Evolutionary conservation across 192 early-diverging fungal genomes (phyloP).

Genomic region (Podochytrium sp.): DNA sequence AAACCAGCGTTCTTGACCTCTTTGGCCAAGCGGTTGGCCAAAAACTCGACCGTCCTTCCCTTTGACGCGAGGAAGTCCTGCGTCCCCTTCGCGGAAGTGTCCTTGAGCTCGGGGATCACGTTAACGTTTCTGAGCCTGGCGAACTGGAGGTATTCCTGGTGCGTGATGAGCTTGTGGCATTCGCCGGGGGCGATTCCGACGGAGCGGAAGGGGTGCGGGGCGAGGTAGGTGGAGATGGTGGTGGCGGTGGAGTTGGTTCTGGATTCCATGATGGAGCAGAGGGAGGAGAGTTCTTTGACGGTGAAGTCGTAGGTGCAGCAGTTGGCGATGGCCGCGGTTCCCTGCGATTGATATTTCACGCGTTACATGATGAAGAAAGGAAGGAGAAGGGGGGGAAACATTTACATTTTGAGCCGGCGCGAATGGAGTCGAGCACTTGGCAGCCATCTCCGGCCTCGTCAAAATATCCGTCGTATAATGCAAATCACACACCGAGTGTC

Average conservation of each 20-base stretch:
- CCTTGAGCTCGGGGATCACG: conserved; percentile 29
- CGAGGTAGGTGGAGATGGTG: background rate
- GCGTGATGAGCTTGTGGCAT: conserved; percentile 17
- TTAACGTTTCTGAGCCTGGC: conserved; percentile 9
- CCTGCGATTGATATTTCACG: too few relatives aligned
- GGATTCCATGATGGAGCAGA: conserved; percentile 27
- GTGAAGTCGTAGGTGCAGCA: conserved; percentile 34
- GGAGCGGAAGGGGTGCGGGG: conserved; percentile 17
- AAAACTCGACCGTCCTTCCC: background rate
- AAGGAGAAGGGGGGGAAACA: too few relatives aligned
- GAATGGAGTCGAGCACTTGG: conserved; percentile 25
- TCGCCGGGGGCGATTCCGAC: conserved; percentile 8
- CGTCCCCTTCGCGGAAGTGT: conserved; percentile 18
- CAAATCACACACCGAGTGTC: conserved; percentile 24
- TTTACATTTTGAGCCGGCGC: conserved; percentile 5
- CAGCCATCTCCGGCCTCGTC: conserved; percentile 6
- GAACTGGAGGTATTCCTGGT: conserved; percentile 18
- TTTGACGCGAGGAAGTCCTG: conserved; percentile 6
- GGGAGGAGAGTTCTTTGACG: conserved; percentile 1
- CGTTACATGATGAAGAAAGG: too few relatives aligned
- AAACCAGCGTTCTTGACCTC: background rate
- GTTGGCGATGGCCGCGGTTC: background rate
- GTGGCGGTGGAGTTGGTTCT: conserved; percentile 3
- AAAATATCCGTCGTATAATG: conserved; percentile 30
- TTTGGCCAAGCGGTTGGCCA: conserved; percentile 10